A percentile compares a stretch with the other conserved stretches of the same genome.
phyloP scores from a whole-genome alignment of 2,329 filamentous ascomycete species.

The Trichoderma polysporum region DNA sequence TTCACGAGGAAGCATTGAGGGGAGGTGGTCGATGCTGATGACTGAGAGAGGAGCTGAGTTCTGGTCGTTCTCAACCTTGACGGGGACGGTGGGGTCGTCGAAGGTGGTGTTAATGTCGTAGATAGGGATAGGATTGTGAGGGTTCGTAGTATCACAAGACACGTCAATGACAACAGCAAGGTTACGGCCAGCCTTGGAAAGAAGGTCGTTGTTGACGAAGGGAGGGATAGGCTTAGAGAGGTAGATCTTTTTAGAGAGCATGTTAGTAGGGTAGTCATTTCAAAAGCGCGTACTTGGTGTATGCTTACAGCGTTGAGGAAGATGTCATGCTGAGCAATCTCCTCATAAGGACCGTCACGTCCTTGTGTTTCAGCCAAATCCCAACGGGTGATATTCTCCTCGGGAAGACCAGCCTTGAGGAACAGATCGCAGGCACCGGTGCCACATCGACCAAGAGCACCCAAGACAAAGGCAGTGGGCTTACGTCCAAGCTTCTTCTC shows the following conservation, averaged over 20 bases:
- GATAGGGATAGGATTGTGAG: conserved; percentile 71
- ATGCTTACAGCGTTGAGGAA: conserved; percentile 64
- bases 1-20: conserved; percentile 80
- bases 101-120: conserved; percentile 87
- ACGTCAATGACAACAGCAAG: conserved; percentile 82
- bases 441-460: conserved; percentile 76
- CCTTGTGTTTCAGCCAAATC: conserved; percentile 75
- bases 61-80: conserved; percentile 47
- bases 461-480: conserved; percentile 82
- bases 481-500: conserved; percentile 67
- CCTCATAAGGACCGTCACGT: conserved; percentile 69
- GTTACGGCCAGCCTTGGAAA: conserved; percentile 62
- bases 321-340: conserved; percentile 73
- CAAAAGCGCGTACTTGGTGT: neutral
- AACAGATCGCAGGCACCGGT: conserved; percentile 80
- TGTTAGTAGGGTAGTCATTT: conserved; percentile 6
- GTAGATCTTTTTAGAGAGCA: conserved; percentile 66
- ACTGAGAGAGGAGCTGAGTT: conserved; percentile 60
- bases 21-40: conserved; percentile 86
- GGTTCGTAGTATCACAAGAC: conserved; percentile 71
- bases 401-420: conserved; percentile 61
- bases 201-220: conserved; percentile 73
- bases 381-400: conserved; percentile 52
- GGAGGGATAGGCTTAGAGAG: conserved; percentile 69
- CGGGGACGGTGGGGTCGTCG: conserved; percentile 75